Percentiles rank a stretch among this genome's conserved stretches.
phyloP scores from a whole-genome alignment of 306 rosid genomes.

The peach (Prunus persica) region Prunus_persica_NCBIv2 NC_034011.1:25722001-25722500 shows the following conservation, averaged over 20 bases:
- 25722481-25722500: background rate
- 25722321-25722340: constrained; percentile 69
- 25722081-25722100: constrained; percentile 75
- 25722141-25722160: constrained; percentile 83
- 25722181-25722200: constrained; percentile 53
- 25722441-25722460: constrained; percentile 1
- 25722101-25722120: constrained; percentile 97
- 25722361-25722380: constrained; percentile 91
- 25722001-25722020: constrained; percentile 20
- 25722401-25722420: constrained; percentile 29
- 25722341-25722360: constrained; percentile 79
- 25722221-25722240: background rate
- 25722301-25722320: constrained; percentile 77
- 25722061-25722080: constrained; percentile 70
- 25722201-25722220: constrained; percentile 4
- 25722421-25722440: constrained; percentile 10
- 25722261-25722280: constrained; percentile 9
- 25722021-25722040: constrained; percentile 12
- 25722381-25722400: constrained; percentile 73
- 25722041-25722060: constrained; percentile 74
- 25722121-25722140: constrained; percentile 97
- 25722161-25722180: constrained; percentile 69
- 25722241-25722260: background rate
- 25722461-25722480: background rate
- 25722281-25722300: constrained; percentile 71